These are phyloP conservation scores for Calocybe indica DNA, from an alignment of 768 basidiomycete species.

Conservation along the genomic window DNA sequence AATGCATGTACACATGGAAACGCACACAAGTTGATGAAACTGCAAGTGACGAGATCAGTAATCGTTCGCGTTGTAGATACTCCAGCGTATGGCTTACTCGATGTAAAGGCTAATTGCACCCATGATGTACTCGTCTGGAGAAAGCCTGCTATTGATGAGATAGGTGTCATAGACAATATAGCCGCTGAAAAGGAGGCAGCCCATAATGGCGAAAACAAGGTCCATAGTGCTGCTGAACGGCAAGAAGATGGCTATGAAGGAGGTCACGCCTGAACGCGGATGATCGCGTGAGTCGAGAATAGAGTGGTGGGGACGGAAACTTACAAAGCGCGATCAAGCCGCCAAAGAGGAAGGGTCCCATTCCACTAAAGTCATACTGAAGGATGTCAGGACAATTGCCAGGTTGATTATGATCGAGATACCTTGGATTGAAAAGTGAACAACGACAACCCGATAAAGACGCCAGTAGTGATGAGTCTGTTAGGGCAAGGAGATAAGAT, in stretches of 20 bases:
- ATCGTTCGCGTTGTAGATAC: not conserved
- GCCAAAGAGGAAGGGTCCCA: constrained; percentile 88
- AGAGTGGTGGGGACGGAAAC: constrained; percentile 13
- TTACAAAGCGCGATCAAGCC: constrained; percentile 73
- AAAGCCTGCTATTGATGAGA: constrained; percentile 79
- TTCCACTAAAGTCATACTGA: constrained; percentile 90
- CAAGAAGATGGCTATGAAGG: constrained; percentile 78
- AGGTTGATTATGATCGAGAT: constrained; percentile 7
- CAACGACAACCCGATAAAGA: constrained; percentile 89
- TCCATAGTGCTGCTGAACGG: constrained; percentile 83
- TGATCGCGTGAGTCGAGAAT: not conserved
- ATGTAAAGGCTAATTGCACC: constrained; percentile 92
- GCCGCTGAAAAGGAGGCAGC: constrained; percentile 80
- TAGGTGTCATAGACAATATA: constrained; percentile 92
- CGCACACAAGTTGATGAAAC: constrained; percentile 86
- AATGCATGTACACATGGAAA: constrained; percentile 6
- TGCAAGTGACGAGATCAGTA: constrained; percentile 24
- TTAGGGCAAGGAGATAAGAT: constrained; percentile 6
- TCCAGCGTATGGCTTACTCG: constrained; percentile 51
- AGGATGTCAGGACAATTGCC: not conserved
- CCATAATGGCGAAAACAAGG: constrained; percentile 72
- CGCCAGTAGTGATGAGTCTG: constrained; percentile 83
- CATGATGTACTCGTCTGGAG: constrained; percentile 91
- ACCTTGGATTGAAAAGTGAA: constrained; percentile 96
- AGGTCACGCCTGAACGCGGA: constrained; percentile 57